These are phyloP conservation scores for Magnusiomyces suaveolens DNA, from an alignment of 1,139 yeast genomes.

Conservation along the genomic window DNA sequence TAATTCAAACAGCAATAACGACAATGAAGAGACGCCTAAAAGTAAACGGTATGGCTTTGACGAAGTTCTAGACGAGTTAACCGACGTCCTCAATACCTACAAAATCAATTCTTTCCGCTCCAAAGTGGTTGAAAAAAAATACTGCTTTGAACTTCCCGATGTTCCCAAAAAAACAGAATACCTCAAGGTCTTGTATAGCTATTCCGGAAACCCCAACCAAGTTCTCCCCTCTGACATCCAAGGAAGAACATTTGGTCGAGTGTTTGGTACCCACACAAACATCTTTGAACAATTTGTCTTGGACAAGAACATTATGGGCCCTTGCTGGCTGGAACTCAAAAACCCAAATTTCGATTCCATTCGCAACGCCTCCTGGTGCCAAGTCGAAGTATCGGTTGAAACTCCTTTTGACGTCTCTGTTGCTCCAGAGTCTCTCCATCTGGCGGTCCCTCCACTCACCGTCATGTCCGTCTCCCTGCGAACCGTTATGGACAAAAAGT, in stretches of 20 bases:
- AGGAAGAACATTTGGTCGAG: conserved; percentile 69
- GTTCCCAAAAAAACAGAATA: conserved; percentile 78
- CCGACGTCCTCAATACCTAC: conserved; percentile 49
- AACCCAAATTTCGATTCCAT: conserved; percentile 52
- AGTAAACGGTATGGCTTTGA: conserved; percentile 37
- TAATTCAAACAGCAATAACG: conserved; percentile 17
- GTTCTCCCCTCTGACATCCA: conserved; percentile 50
- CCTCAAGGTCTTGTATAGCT: conserved; percentile 69
- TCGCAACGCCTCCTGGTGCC: conserved; percentile 70
- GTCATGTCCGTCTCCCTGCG: conserved; percentile 70
- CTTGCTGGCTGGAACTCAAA: conserved; percentile 82
- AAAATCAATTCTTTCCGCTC: conserved; percentile 57
- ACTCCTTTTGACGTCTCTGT: conserved; percentile 45
- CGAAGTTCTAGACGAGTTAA: conserved; percentile 72
- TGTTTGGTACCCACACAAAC: conserved; percentile 68
- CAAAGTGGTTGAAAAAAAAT: conserved; percentile 64
- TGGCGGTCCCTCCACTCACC: conserved; percentile 54
- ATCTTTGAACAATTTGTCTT: conserved; percentile 81
- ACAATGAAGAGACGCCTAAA: conserved; percentile 26
- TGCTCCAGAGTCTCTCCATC: conserved; percentile 37
- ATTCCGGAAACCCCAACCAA: conserved; percentile 28
- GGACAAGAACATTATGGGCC: conserved; percentile 86
- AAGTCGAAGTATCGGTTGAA: conserved; percentile 55
- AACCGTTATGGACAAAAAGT: conserved; percentile 61
- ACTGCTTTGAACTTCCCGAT: conserved; percentile 78